phyloP scores from a whole-genome alignment of 441 rosid genomes.

The Flueggea neowawraea region DNA sequence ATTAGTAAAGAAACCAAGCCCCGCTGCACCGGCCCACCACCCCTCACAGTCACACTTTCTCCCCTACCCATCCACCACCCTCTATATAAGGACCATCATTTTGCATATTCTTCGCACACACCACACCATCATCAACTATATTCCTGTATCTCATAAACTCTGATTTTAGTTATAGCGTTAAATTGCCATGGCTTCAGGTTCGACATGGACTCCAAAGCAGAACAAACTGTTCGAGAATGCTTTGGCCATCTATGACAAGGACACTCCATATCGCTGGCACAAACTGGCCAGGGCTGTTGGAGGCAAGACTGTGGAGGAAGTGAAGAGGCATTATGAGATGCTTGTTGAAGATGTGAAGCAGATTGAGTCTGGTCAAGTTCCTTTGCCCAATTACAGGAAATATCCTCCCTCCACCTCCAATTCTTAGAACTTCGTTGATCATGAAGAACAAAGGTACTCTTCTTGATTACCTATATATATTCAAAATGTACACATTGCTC shows the following conservation, averaged over 20 bases:
- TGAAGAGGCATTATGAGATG: conserved; percentile 49
- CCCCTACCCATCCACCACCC: neutral
- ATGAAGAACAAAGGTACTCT: conserved; percentile 34
- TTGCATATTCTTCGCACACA: neutral
- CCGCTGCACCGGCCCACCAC: neutral
- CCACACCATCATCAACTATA: neutral
- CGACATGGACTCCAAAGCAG: conserved; percentile 56
- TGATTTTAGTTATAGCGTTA: neutral
- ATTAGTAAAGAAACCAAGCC: too few relatives aligned
- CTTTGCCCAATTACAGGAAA: conserved; percentile 52
- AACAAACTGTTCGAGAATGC: conserved; percentile 72
- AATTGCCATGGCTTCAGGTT: conserved; percentile 32
- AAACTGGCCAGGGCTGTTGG: conserved; percentile 63
- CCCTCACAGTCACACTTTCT: too few relatives aligned
- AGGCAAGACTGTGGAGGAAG: conserved; percentile 64
- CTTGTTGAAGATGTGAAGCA: conserved; percentile 49
- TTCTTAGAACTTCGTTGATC: conserved; percentile 21
- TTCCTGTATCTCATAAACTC: neutral
- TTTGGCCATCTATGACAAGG: conserved; percentile 47
- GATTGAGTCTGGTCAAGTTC: conserved; percentile 58
- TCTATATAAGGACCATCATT: conserved; percentile 22
- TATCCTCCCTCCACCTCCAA: conserved; percentile 6
- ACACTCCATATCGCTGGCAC: conserved; percentile 57
- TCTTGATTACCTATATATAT: neutral
- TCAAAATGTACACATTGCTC: too few relatives aligned